Evolutionary conservation across 2,329 filamentous ascomycete species (phyloP).

Genomic region (Beauveria scarabaeidicola): DNA sequence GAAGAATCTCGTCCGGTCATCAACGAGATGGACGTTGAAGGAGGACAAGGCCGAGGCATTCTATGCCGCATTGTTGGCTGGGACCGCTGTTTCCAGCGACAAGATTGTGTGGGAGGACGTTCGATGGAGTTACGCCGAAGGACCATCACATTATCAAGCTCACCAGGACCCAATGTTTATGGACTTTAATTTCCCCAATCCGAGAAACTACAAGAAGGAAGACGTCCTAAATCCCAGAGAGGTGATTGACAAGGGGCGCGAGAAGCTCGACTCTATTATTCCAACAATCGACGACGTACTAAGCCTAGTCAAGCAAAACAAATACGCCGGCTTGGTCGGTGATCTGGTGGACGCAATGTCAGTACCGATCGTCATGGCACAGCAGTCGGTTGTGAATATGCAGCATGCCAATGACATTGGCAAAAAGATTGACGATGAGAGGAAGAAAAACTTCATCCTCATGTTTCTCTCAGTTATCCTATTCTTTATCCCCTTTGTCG

Average conservation of each 20-base stretch:
- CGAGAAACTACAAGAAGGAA: not conserved
- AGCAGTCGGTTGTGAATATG: not conserved
- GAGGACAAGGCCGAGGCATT: not conserved
- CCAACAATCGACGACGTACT: not conserved
- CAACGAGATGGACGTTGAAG: not conserved
- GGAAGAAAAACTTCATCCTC: not conserved
- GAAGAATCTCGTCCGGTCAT: not conserved
- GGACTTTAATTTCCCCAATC: not conserved
- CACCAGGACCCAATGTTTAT: not conserved
- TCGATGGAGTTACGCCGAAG: not conserved
- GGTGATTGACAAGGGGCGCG: not conserved
- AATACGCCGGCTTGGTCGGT: not conserved
- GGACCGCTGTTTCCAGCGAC: not conserved
- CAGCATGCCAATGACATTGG: not conserved
- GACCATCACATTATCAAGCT: not conserved
- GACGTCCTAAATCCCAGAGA: not conserved
- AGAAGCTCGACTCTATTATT: not conserved
- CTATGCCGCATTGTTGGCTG: not conserved
- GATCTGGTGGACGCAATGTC: not conserved
- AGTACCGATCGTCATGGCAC: not conserved
- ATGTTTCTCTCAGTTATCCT: not conserved
- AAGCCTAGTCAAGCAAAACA: not conserved
- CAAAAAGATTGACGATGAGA: not conserved
- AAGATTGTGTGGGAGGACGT: not conserved
- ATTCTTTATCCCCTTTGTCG: not conserved